These are phyloP conservation scores for Lolium perenne DNA, from an alignment of 176 grass and related monocot genomes.

Conservation along the genomic window DNA sequence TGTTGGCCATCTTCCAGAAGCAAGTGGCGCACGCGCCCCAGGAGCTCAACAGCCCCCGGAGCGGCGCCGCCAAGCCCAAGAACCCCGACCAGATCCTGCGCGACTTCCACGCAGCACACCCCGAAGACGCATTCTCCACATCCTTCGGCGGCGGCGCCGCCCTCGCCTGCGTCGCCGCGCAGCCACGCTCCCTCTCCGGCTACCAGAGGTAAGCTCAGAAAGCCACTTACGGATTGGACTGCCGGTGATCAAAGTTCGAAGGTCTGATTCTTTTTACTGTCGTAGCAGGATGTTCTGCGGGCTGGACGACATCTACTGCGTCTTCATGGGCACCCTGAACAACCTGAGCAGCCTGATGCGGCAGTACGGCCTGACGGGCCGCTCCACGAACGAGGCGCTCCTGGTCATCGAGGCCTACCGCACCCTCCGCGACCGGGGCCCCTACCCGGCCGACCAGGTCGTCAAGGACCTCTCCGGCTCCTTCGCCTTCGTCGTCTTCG, in stretches of 20 bases:
- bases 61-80: conserved; percentile 53
- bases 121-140: conserved; percentile 58
- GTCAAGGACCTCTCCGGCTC: conserved; percentile 84
- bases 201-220: conserved; percentile 41
- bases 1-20: conserved; percentile 91
- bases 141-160: conserved; percentile 80
- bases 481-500: conserved; percentile 93
- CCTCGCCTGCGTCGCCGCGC: conserved; percentile 69
- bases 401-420: conserved; percentile 89
- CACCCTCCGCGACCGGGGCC: conserved; percentile 89
- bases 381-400: conserved; percentile 72
- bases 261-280: background rate
- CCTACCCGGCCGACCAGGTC: conserved; percentile 96
- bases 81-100: conserved; percentile 79
- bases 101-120: conserved; percentile 67
- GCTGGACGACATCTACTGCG: conserved; percentile 84
- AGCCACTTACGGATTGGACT: too few relatives aligned
- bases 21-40: conserved; percentile 78
- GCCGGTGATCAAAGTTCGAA: background rate
- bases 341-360: conserved; percentile 80
- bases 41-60: conserved; percentile 78
- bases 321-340: conserved; percentile 67
- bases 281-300: conserved; percentile 73
- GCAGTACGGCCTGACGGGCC: conserved; percentile 83
- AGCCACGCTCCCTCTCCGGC: background rate